Evolutionary conservation across 2,329 filamentous ascomycete genomes (phyloP).

Genomic region (Hyphodiscus sp.): DNA sequence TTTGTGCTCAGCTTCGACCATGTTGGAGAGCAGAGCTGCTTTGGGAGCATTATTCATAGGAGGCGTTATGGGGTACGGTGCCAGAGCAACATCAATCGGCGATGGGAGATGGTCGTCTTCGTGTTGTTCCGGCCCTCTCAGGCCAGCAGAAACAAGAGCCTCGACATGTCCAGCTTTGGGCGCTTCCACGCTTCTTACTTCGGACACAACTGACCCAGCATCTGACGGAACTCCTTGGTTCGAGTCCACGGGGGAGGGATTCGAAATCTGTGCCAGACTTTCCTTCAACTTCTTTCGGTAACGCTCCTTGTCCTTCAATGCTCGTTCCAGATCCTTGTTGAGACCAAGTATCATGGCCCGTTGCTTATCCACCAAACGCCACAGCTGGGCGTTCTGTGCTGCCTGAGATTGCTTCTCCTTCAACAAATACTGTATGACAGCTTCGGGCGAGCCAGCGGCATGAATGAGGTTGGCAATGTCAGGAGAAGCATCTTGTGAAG

Average conservation of each 20-base stretch:
- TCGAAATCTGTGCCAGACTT: conserved; percentile 38
- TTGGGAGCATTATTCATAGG: conserved; percentile 41
- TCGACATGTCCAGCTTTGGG: conserved; percentile 16
- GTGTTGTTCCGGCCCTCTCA: conserved; percentile 18
- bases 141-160: conserved; percentile 23
- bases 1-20: conserved; percentile 49
- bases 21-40: conserved; percentile 18
- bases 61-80: conserved; percentile 60
- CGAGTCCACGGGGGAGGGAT: conserved; percentile 27
- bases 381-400: conserved; percentile 86
- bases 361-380: conserved; percentile 95
- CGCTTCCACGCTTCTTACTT: conserved; percentile 8
- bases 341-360: conserved; percentile 86
- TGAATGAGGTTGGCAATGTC: conserved; percentile 77
- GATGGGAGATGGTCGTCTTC: conserved; percentile 36
- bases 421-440: conserved; percentile 78
- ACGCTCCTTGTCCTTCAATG: conserved; percentile 88
- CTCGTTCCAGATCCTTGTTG: conserved; percentile 88
- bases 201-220: conserved; percentile 21
- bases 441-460: conserved; percentile 82
- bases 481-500: conserved; percentile 51
- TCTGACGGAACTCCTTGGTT: conserved; percentile 24
- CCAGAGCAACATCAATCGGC: conserved; percentile 52
- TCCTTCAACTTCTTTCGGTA: conserved; percentile 91
- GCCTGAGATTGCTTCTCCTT: conserved; percentile 87